Percentiles rank a stretch among this genome's conserved stretches.
These are phyloP conservation scores for Pleurotus tuber-regium DNA, from an alignment of 768 basidiomycete genomes.

Conservation along the genomic window DNA sequence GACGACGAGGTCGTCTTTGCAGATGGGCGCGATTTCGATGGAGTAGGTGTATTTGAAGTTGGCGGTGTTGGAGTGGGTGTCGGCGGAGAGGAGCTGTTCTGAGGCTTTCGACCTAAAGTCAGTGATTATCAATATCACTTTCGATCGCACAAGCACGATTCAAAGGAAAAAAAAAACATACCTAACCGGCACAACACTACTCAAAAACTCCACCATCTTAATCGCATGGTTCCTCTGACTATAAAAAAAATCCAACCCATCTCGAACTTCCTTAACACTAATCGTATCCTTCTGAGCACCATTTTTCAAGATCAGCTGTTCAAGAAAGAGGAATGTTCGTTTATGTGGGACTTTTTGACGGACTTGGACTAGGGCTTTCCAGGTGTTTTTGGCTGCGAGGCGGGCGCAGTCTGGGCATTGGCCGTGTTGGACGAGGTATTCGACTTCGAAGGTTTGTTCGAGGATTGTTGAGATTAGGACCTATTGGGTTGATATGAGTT, in stretches of 20 bases:
- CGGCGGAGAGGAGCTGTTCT: constrained; percentile 90
- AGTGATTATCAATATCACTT: neutral
- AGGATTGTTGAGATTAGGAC: constrained; percentile 93
- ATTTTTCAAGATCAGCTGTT: constrained; percentile 96
- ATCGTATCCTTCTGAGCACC: constrained; percentile 96
- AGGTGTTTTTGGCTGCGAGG: constrained; percentile 97
- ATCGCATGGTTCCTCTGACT: constrained; percentile 85
- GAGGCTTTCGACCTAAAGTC: constrained; percentile 78
- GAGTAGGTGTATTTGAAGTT: constrained; percentile 98
- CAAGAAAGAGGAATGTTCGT: constrained; percentile 95
- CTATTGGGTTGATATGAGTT: constrained; percentile 30
- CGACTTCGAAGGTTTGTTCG: constrained; percentile 96
- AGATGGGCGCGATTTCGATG: constrained; percentile 94
- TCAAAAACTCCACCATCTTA: constrained; percentile 95
- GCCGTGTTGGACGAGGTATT: constrained; percentile 90
- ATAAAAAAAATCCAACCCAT: constrained; percentile 98
- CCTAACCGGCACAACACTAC: constrained; percentile 85
- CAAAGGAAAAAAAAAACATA: constrained; percentile 34
- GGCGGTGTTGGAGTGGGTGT: constrained; percentile 89
- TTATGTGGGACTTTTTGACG: constrained; percentile 98
- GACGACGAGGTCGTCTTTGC: constrained; percentile 96
- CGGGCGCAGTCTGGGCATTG: constrained; percentile 95
- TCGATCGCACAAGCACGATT: too few species aligned
- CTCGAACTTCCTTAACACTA: constrained; percentile 86
- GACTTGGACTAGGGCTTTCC: constrained; percentile 98